These are phyloP conservation scores for Pleurostoma richardsiae DNA, from an alignment of 2,329 filamentous ascomycete species.

Conservation along the genomic window DNA sequence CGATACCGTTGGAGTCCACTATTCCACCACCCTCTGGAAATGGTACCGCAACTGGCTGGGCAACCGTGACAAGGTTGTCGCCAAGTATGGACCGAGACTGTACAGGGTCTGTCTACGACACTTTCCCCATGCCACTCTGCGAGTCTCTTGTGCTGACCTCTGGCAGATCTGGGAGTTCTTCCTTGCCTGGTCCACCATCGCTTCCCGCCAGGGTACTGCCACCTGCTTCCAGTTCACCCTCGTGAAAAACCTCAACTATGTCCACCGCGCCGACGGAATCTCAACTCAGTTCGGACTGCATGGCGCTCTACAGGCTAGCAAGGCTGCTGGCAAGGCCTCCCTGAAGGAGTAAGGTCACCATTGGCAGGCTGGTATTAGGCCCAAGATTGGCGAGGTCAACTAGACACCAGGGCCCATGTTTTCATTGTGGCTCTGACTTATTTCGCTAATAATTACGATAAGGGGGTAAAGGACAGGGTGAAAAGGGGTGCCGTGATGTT, in stretches of 20 bases:
- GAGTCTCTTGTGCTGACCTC: neutral
- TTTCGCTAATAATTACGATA: too few relatives aligned
- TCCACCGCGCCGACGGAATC: constrained; percentile 74
- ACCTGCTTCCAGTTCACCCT: constrained; percentile 83
- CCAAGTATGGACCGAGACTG: constrained; percentile 93
- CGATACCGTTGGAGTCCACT: constrained; percentile 94
- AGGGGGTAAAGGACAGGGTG: too few relatives aligned
- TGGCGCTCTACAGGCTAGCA: constrained; percentile 45
- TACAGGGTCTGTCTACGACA: constrained; percentile 66
- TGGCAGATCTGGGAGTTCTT: constrained; percentile 89
- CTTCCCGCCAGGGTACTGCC: constrained; percentile 75
- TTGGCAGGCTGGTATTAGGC: too few relatives aligned
- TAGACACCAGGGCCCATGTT: too few relatives aligned
- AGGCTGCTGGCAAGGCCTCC: constrained; percentile 15
- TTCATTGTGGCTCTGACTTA: too few relatives aligned
- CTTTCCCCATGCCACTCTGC: neutral
- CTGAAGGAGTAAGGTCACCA: neutral
- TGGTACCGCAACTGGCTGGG: constrained; percentile 99
- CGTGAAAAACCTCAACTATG: constrained; percentile 87
- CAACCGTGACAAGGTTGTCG: constrained; percentile 86
- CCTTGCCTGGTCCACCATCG: constrained; percentile 79
- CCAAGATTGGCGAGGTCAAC: too few relatives aligned
- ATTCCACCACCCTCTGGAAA: constrained; percentile 92
- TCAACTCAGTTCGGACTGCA: constrained; percentile 61
- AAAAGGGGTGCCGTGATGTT: too few relatives aligned